Conservation (phyloP, 768 basidiomycete species). For the Boletus pseudopeckii region DNA sequence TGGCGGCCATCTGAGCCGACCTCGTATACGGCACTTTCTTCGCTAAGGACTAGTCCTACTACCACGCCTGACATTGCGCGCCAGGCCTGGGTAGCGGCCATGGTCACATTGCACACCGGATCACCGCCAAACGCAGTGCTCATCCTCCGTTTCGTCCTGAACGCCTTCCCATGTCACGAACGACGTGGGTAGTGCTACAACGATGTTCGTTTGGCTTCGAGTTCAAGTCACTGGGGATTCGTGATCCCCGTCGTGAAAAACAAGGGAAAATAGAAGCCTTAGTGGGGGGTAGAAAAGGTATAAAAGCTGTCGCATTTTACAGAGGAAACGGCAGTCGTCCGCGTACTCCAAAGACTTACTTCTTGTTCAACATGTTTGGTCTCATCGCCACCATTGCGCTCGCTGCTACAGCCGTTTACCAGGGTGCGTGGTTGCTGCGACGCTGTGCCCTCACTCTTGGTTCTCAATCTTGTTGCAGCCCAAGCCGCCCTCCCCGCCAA, state of each 20-base stretch:
- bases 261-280: background rate
- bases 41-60: background rate
- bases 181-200: background rate
- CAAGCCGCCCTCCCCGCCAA: conserved; percentile 38
- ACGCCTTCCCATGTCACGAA: background rate
- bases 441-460: background rate
- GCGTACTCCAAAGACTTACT: background rate
- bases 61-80: background rate
- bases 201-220: background rate
- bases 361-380: conserved; percentile 16
- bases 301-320: conserved; percentile 13
- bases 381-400: conserved; percentile 16
- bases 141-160: too few relatives aligned
- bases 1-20: background rate
- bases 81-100: background rate
- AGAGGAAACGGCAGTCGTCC: background rate
- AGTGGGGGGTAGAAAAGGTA: conserved; percentile 1
- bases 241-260: background rate
- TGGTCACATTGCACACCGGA: too few relatives aligned
- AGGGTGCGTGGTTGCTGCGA: conserved; percentile 14
- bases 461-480: conserved; percentile 35
- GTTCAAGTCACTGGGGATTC: background rate
- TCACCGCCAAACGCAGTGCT: background rate
- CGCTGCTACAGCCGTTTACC: conserved; percentile 6
- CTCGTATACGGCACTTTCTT: background rate